A percentile compares a stretch with the other conserved stretches of the same genome.
These are phyloP conservation scores for Arthonia radiata DNA, from an alignment of 495 filamentous ascomycete species.

Conservation along the genomic window DNA sequence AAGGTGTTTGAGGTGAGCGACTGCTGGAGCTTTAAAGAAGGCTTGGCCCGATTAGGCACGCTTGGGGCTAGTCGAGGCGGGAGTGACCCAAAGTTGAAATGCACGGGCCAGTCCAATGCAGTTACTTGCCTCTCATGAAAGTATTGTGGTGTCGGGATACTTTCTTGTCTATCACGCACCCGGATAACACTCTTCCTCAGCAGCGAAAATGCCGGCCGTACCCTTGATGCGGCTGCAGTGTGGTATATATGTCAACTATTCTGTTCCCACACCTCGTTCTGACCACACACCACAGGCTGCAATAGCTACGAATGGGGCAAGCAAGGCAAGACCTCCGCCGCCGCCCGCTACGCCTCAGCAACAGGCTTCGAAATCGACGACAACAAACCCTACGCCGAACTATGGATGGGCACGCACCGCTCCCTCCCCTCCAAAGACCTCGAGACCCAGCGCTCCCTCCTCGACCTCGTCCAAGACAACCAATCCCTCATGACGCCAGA, in stretches of 20 bases:
- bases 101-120: too few relatives aligned
- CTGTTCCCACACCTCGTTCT: neutral
- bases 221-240: conserved; percentile 82
- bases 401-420: conserved; percentile 99
- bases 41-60: too few relatives aligned
- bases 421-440: conserved; percentile 83
- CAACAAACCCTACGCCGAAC: conserved; percentile 20
- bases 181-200: too few relatives aligned
- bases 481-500: conserved; percentile 48
- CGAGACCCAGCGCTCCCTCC: conserved; percentile 57
- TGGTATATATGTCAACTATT: conserved; percentile 25
- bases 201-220: too few relatives aligned
- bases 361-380: conserved; percentile 14
- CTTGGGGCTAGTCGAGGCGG: too few relatives aligned
- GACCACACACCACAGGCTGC: conserved; percentile 26
- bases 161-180: too few relatives aligned
- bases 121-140: too few relatives aligned
- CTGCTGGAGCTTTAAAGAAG: too few relatives aligned
- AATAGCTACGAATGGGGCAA: conserved; percentile 97
- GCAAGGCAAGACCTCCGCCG: conserved; percentile 42
- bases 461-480: conserved; percentile 79
- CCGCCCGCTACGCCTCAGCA: conserved; percentile 16
- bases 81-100: too few relatives aligned
- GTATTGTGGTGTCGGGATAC: too few relatives aligned
- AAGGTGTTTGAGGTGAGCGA: too few relatives aligned